These are phyloP conservation scores for Tricholoma hemisulphureum DNA, from an alignment of 768 basidiomycete genomes.

Conservation along the genomic window DNA sequence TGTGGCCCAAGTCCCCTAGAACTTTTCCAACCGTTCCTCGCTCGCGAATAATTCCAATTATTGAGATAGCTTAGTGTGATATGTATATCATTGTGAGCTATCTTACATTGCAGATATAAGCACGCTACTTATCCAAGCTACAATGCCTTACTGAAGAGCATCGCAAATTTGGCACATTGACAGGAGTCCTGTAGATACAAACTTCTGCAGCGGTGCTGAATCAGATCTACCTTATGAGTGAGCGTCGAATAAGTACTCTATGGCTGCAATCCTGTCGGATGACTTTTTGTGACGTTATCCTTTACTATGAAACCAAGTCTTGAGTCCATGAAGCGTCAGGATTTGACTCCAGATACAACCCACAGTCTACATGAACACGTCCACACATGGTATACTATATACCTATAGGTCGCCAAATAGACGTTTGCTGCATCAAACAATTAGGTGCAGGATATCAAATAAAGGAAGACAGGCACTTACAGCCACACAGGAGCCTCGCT, in stretches of 20 bases:
- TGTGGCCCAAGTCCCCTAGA: slow-evolving; percentile 1
- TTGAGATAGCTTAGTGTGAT: slow-evolving; percentile 38
- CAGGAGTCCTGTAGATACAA: too few species aligned
- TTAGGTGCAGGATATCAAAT: not conserved
- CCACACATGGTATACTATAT: slow-evolving; percentile 1
- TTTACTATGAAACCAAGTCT: too few species aligned
- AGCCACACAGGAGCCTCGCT: slow-evolving; percentile 68
- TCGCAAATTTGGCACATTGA: too few species aligned
- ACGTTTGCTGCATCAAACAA: slow-evolving; percentile 47
- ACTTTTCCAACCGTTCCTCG: slow-evolving; percentile 15
- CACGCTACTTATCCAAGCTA: too few species aligned
- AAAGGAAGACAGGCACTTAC: slow-evolving; percentile 45
- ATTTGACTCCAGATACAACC: too few species aligned
- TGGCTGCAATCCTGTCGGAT: too few species aligned
- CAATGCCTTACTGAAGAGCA: too few species aligned
- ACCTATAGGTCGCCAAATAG: slow-evolving; percentile 57
- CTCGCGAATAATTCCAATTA: slow-evolving; percentile 29
- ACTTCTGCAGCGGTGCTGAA: too few species aligned
- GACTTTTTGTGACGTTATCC: too few species aligned
- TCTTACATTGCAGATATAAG: slow-evolving; percentile 21
- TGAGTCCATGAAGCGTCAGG: too few species aligned
- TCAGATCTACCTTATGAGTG: too few species aligned
- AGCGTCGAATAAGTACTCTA: too few species aligned
- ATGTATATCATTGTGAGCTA: slow-evolving; percentile 23
- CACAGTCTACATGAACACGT: not conserved